These are phyloP conservation scores for Gardenia jasminoides DNA, from an alignment of 257 asterid species.

Conservation along the genomic window DNA sequence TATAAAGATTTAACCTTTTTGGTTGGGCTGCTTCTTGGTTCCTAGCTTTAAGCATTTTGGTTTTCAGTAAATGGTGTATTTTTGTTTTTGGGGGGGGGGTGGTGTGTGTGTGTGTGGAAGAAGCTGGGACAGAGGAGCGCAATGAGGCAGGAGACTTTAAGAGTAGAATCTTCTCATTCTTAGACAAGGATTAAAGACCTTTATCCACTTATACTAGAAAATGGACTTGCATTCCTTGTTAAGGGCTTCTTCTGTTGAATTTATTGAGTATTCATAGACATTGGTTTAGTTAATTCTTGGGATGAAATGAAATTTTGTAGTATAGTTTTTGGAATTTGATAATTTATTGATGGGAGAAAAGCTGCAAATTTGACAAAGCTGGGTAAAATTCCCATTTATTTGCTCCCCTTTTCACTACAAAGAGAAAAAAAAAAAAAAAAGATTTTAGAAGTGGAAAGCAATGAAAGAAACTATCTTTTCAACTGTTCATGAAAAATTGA, in stretches of 20 bases:
- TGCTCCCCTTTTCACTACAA: not conserved
- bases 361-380: not conserved
- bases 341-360: not conserved
- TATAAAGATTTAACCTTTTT: not conserved
- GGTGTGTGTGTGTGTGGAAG: too few relatives aligned
- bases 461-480: too few relatives aligned
- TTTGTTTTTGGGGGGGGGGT: too few relatives aligned
- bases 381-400: not conserved
- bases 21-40: not conserved
- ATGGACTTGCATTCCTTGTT: not conserved
- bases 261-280: not conserved
- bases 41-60: too few relatives aligned
- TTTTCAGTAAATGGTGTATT: not conserved
- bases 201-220: too few relatives aligned
- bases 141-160: too few relatives aligned
- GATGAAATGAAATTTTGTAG: not conserved
- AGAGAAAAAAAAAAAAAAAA: too few relatives aligned
- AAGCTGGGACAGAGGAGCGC: not conserved
- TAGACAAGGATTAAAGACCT: too few relatives aligned
- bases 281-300: not conserved
- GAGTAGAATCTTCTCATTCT: too few relatives aligned
- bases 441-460: not conserved
- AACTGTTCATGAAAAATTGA: not conserved
- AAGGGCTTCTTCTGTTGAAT: not conserved
- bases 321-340: not conserved